These are phyloP conservation scores for Syncephalis plumigaleata DNA, from an alignment of 371 early-diverging fungal species.

Conservation along the genomic window DNA sequence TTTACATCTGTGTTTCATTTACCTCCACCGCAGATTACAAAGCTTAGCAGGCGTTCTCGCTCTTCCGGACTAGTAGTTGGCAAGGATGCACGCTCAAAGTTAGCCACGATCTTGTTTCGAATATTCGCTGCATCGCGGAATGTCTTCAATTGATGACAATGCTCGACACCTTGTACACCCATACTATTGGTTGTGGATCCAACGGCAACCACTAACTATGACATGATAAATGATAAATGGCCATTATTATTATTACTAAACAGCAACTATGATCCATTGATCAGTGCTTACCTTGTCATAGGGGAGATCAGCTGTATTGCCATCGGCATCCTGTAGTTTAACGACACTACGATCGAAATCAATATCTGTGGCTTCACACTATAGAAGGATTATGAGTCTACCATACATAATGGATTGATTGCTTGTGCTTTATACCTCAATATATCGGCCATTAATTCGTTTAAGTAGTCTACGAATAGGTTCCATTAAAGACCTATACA, in stretches of 20 bases:
- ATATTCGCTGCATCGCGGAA: slow-evolving; percentile 54
- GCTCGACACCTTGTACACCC: slow-evolving; percentile 59
- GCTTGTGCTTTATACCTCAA: slow-evolving; percentile 7
- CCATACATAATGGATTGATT: slow-evolving; percentile 6
- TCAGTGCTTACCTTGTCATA: slow-evolving; percentile 33
- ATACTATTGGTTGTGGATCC: slow-evolving; percentile 69
- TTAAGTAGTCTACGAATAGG: slow-evolving; percentile 45
- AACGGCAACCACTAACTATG: slow-evolving; percentile 54
- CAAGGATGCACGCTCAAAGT: slow-evolving; percentile 67
- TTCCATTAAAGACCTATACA: slow-evolving; percentile 50
- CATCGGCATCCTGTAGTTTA: slow-evolving; percentile 21
- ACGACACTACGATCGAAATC: slow-evolving; percentile 43
- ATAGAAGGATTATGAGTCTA: slow-evolving; percentile 16
- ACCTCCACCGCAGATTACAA: slow-evolving; percentile 78
- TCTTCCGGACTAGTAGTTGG: slow-evolving; percentile 60
- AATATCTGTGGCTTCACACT: slow-evolving; percentile 45
- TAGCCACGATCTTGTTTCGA: slow-evolving; percentile 40
- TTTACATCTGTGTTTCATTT: neutral
- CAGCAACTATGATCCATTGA: neutral
- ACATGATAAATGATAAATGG: slow-evolving; percentile 3
- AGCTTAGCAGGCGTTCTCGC: slow-evolving; percentile 57
- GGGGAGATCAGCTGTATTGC: slow-evolving; percentile 30
- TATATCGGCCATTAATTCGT: slow-evolving; percentile 22
- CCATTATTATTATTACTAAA: neutral
- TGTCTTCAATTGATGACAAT: slow-evolving; percentile 47